Percentiles rank a stretch among this genome's conserved stretches.
phyloP scores from a whole-genome alignment of 2,329 filamentous ascomycete genomes.

The Ophiostoma ulmi region DNA sequence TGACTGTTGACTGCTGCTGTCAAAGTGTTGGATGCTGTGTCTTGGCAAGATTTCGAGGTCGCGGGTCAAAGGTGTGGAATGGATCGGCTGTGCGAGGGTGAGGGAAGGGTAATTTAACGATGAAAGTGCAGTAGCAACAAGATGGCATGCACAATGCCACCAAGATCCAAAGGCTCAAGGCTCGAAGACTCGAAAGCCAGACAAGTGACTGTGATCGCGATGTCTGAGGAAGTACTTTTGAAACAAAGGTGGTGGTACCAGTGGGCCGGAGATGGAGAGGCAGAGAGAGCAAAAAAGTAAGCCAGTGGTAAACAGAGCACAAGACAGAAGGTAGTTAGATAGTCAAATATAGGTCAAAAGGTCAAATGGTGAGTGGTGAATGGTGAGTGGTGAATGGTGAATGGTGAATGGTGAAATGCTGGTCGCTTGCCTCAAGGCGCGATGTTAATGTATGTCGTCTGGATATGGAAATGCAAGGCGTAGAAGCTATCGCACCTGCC shows the following conservation, averaged over 20 bases:
- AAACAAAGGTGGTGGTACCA: slow-evolving; percentile 11
- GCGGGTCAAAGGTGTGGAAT: neutral
- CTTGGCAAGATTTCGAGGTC: neutral
- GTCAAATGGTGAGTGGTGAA: neutral
- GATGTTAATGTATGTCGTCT: slow-evolving; percentile 11
- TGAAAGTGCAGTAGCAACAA: neutral
- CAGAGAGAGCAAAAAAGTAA: neutral
- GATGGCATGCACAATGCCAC: neutral
- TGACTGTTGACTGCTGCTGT: neutral
- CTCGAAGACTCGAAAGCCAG: neutral
- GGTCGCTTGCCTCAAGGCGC: neutral
- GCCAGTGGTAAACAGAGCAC: neutral
- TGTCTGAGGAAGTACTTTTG: slow-evolving; percentile 31
- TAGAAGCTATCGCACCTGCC: slow-evolving; percentile 21
- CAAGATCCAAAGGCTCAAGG: neutral
- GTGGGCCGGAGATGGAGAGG: slow-evolving; percentile 16
- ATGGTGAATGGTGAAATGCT: neutral
- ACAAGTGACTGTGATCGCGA: neutral
- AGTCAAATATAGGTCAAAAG: neutral
- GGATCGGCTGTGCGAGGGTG: neutral
- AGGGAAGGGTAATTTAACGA: neutral
- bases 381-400: neutral
- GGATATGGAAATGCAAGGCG: slow-evolving; percentile 4
- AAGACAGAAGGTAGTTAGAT: neutral
- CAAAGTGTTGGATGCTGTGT: neutral